These are phyloP conservation scores for Suillus luteus DNA, from an alignment of 768 basidiomycete species.

Conservation along the genomic window DNA sequence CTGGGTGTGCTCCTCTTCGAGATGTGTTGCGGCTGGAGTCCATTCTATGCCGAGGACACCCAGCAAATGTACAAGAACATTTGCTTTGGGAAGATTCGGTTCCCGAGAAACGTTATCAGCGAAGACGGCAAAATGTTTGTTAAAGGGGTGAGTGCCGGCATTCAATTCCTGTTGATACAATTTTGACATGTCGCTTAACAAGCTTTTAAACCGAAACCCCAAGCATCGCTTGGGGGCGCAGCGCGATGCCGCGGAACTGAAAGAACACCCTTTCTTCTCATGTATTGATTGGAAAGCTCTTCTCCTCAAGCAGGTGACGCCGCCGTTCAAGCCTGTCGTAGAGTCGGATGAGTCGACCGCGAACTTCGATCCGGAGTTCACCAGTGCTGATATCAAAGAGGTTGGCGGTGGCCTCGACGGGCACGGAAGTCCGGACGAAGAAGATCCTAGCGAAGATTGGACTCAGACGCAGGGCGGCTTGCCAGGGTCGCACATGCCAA, in stretches of 20 bases:
- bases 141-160: conserved; percentile 75
- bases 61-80: conserved; percentile 99
- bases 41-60: conserved; percentile 98
- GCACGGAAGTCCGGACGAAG: conserved; percentile 47
- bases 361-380: conserved; percentile 99
- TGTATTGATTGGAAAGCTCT: conserved; percentile 91
- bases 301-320: conserved; percentile 84
- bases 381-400: conserved; percentile 83
- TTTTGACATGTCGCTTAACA: conserved; percentile 15
- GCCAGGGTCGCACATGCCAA: conserved; percentile 56
- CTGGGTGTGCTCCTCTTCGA: conserved; percentile 95
- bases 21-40: conserved; percentile 99
- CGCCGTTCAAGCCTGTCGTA: conserved; percentile 97
- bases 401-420: conserved; percentile 57
- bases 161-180: conserved; percentile 15
- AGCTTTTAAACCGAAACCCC: conserved; percentile 99
- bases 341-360: conserved; percentile 98
- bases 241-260: conserved; percentile 90
- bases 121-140: conserved; percentile 99
- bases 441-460: conserved; percentile 71
- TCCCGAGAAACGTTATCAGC: conserved; percentile 94
- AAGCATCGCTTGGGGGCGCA: conserved; percentile 92
- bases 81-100: conserved; percentile 98
- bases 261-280: conserved; percentile 94
- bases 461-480: conserved; percentile 42